Percentiles rank a stretch among this genome's conserved stretches.
These are phyloP conservation scores for Nemania bipapillata DNA, from an alignment of 2,329 filamentous ascomycete genomes.

Conservation along the genomic window DNA sequence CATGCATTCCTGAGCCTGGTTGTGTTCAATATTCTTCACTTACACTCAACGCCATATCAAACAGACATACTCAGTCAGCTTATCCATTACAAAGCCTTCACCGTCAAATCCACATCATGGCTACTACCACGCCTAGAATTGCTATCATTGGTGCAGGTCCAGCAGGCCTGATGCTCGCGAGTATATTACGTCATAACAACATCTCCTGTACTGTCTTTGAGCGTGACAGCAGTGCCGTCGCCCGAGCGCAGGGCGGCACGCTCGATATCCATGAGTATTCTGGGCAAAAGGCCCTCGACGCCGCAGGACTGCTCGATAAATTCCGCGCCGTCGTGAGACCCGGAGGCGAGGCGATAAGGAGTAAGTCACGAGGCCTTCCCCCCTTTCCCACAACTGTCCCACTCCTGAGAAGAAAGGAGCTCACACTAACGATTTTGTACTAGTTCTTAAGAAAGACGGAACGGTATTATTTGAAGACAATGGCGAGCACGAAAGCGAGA, in stretches of 20 bases:
- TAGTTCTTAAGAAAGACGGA: conserved; percentile 45
- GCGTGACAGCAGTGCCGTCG: conserved; percentile 43
- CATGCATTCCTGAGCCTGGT: not conserved
- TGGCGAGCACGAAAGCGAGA: conserved; percentile 9
- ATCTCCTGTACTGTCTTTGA: conserved; percentile 49
- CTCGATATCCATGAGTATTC: conserved; percentile 58
- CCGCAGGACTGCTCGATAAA: conserved; percentile 47
- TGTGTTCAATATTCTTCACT: not conserved
- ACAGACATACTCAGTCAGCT: not conserved
- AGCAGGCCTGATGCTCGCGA: conserved; percentile 49
- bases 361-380: conserved; percentile 7
- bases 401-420: not conserved
- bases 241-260: conserved; percentile 62
- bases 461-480: conserved; percentile 42
- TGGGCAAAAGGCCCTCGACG: conserved; percentile 49
- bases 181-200: conserved; percentile 46
- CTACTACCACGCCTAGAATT: conserved; percentile 37
- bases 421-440: not conserved
- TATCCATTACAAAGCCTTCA: not conserved
- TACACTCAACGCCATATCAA: not conserved
- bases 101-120: conserved; percentile 6
- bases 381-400: not conserved
- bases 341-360: conserved; percentile 41
- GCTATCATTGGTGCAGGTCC: conserved; percentile 51
- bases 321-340: conserved; percentile 43